Percentiles rank a stretch among this genome's conserved stretches.
Conservation (phyloP, 257 asterid genomes). For the Paulownia fortunei region DNA sequence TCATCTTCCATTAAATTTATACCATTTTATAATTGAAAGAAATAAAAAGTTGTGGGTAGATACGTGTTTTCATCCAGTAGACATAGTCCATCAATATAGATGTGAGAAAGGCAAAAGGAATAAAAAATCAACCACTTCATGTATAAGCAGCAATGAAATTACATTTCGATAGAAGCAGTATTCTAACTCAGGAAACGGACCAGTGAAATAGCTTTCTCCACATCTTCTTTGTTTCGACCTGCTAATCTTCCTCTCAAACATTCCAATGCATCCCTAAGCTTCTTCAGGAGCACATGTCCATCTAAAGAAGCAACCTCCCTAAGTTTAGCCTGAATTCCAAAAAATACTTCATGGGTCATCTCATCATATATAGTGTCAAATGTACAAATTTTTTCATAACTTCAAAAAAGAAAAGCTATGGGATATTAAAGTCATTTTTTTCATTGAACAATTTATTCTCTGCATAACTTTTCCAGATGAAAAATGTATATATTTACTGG, state of each 20-base stretch:
- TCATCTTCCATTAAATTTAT: neutral
- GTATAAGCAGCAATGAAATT: neutral
- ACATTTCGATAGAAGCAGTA: neutral
- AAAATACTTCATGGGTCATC: slow-evolving; percentile 5
- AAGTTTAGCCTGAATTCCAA: slow-evolving; percentile 74
- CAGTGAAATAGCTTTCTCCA: slow-evolving; percentile 90
- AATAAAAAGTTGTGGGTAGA: neutral
- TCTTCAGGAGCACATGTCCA: slow-evolving; percentile 96
- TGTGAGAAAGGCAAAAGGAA: neutral
- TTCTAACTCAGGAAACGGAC: slow-evolving; percentile 47
- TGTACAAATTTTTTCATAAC: too few relatives aligned
- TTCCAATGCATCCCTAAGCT: slow-evolving; percentile 97
- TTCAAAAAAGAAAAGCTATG: neutral
- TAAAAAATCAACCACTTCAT: neutral
- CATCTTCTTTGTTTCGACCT: slow-evolving; percentile 85
- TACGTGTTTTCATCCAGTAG: neutral
- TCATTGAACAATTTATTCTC: neutral
- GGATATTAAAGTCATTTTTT: too few relatives aligned
- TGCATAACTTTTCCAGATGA: neutral
- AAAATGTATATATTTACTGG: neutral
- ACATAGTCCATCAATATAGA: neutral
- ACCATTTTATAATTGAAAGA: neutral
- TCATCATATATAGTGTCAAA: slow-evolving; percentile 7
- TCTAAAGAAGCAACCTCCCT: slow-evolving; percentile 91
- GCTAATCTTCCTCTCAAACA: slow-evolving; percentile 81